phyloP scores from a whole-genome alignment of 2,329 filamentous ascomycete species.

The Clonostachys rhizophaga region DNA sequence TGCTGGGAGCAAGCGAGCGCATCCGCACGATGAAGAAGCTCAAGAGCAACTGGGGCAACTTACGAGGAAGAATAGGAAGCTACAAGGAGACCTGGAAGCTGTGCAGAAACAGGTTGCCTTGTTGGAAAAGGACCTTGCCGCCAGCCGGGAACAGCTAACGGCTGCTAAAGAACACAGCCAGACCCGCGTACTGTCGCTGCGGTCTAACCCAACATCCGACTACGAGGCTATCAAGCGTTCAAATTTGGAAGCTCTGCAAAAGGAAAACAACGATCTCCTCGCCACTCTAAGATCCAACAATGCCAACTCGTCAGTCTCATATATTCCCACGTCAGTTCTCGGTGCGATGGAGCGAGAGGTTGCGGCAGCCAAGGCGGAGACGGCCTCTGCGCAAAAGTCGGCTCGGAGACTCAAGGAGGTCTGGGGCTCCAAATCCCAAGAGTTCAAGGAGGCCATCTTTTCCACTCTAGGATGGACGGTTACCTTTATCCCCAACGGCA shows the following conservation, averaged over 20 bases:
- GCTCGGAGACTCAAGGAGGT: conserved; percentile 86
- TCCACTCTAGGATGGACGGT: conserved; percentile 91
- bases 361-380: conserved; percentile 63
- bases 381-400: conserved; percentile 73
- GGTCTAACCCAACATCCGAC: conserved; percentile 87
- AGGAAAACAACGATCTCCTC: conserved; percentile 81
- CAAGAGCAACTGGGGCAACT: conserved; percentile 77
- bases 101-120: conserved; percentile 67
- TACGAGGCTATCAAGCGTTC: conserved; percentile 78
- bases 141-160: conserved; percentile 68
- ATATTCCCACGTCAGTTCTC: conserved; percentile 74
- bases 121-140: conserved; percentile 70
- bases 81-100: conserved; percentile 72
- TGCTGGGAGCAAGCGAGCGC: conserved; percentile 59
- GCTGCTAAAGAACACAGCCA: conserved; percentile 61
- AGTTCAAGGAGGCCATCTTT: conserved; percentile 94
- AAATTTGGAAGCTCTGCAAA: conserved; percentile 71
- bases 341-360: conserved; percentile 73
- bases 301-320: conserved; percentile 40
- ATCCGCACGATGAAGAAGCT: conserved; percentile 54
- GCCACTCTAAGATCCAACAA: conserved; percentile 55
- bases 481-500: conserved; percentile 94
- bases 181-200: conserved; percentile 79
- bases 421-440: conserved; percentile 83
- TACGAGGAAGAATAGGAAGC: conserved; percentile 78